phyloP scores from a whole-genome alignment of 345 rosid genomes.

The Rhodamnia argentea region DNA sequence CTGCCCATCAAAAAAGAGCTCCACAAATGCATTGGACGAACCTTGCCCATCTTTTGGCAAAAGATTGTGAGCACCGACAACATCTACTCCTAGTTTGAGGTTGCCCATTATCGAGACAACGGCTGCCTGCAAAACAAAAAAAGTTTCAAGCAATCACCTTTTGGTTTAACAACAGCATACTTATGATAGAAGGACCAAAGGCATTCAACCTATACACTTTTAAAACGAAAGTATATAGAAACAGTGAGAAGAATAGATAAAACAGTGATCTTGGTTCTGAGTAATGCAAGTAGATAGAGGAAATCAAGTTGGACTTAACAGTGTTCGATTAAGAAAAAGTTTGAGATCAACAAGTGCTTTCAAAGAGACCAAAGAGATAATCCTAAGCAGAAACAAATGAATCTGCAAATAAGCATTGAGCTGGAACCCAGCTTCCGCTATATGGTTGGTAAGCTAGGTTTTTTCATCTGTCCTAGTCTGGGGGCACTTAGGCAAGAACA shows the following conservation, averaged over 20 bases:
- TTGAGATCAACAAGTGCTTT: neutral
- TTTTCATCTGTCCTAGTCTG: too few relatives aligned
- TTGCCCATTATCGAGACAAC: conserved; percentile 31
- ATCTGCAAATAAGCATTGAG: neutral
- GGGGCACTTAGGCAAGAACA: neutral
- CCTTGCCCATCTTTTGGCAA: conserved; percentile 93
- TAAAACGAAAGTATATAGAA: neutral
- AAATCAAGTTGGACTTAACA: neutral
- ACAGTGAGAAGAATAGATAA: neutral
- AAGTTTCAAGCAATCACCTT: neutral
- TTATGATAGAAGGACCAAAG: neutral
- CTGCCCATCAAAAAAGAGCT: conserved; percentile 86
- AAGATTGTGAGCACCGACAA: conserved; percentile 84
- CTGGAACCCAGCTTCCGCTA: too few relatives aligned
- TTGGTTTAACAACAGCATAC: neutral
- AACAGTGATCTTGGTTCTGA: too few relatives aligned
- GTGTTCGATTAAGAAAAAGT: neutral
- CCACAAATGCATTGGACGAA: conserved; percentile 76
- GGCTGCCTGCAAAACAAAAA: conserved; percentile 23
- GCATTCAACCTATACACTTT: neutral
- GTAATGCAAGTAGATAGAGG: too few relatives aligned
- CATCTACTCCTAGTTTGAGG: conserved; percentile 84
- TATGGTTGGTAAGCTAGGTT: too few relatives aligned
- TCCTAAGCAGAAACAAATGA: neutral
- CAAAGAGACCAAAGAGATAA: neutral